These are phyloP conservation scores for Leishmania lainsoni DNA, from an alignment of 208 protist genomes.

Conservation along the genomic window DNA sequence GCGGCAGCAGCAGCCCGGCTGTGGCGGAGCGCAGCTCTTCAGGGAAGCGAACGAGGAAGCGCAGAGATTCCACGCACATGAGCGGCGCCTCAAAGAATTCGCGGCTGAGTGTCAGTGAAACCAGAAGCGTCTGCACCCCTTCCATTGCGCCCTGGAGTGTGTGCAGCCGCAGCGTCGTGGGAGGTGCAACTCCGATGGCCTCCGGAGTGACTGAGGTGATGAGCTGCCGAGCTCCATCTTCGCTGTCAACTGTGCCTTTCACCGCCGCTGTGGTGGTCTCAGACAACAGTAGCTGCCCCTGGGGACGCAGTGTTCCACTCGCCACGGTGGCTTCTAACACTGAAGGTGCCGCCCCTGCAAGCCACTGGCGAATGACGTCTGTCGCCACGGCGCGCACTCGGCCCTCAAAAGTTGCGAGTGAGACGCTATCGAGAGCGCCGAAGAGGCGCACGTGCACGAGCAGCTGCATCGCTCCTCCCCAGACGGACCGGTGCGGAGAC, in stretches of 20 bases:
- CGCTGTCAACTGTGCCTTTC: not conserved
- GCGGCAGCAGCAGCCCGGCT: conserved; percentile 4
- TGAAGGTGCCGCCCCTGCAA: not conserved
- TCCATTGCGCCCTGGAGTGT: conserved; percentile 19
- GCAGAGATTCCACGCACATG: conserved; percentile 4
- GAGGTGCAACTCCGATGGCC: not conserved
- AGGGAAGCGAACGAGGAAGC: conserved; percentile 19
- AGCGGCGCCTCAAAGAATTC: conserved; percentile 4
- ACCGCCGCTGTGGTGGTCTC: not conserved
- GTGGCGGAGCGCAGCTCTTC: conserved; percentile 26
- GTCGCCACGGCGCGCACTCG: conserved; percentile 13
- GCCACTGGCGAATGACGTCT: conserved; percentile 10
- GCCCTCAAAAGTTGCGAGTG: conserved; percentile 4
- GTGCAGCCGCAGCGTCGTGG: conserved; percentile 2
- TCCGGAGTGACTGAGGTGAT: not conserved
- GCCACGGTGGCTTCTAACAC: not conserved
- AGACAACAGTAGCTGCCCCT: not conserved
- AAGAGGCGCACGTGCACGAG: conserved; percentile 13
- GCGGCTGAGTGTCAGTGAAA: not conserved
- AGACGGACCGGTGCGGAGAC: conserved; percentile 14
- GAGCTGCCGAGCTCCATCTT: not conserved
- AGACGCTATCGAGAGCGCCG: conserved; percentile 5
- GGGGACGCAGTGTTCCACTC: not conserved
- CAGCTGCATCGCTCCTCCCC: conserved; percentile 13
- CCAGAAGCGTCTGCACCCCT: conserved; percentile 10